These are phyloP conservation scores for Candida anglica DNA, from an alignment of 805 yeast species.

Conservation along the genomic window DNA sequence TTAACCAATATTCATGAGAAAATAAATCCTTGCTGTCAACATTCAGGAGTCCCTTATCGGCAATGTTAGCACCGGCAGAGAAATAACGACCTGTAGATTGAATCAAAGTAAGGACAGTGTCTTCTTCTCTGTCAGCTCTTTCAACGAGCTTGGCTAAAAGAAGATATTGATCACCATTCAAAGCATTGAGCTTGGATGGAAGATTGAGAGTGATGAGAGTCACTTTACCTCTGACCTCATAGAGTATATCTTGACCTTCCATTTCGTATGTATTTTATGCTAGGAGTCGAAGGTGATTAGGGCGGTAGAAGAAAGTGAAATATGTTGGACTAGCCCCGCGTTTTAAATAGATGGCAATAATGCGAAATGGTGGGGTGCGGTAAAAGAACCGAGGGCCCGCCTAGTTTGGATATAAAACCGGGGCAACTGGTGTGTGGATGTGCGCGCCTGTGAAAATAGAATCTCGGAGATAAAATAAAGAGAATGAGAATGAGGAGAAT, in stretches of 20 bases:
- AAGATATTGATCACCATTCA: slow-evolving; percentile 61
- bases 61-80: slow-evolving; percentile 81
- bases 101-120: slow-evolving; percentile 61
- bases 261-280: too few species aligned
- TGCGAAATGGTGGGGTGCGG: too few species aligned
- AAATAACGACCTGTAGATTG: slow-evolving; percentile 72
- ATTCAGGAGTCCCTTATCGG: slow-evolving; percentile 27
- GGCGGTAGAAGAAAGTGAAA: too few species aligned
- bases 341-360: too few species aligned
- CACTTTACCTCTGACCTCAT: slow-evolving; percentile 43
- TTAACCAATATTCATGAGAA: slow-evolving; percentile 45
- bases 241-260: slow-evolving; percentile 26
- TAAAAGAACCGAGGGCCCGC: too few species aligned
- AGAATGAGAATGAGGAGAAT: too few species aligned
- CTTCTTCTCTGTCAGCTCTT: slow-evolving; percentile 58
- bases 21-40: slow-evolving; percentile 27
- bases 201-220: slow-evolving; percentile 64
- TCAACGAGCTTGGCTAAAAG: slow-evolving; percentile 56
- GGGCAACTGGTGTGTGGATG: too few species aligned
- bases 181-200: slow-evolving; percentile 62
- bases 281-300: too few species aligned
- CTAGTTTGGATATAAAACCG: too few species aligned
- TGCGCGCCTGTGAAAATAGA: too few species aligned
- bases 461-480: too few species aligned
- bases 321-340: too few species aligned